Base-by-base conservation (phyloP, 2,329 filamentous ascomycete species). In the Cadophora gregata region DNA sequence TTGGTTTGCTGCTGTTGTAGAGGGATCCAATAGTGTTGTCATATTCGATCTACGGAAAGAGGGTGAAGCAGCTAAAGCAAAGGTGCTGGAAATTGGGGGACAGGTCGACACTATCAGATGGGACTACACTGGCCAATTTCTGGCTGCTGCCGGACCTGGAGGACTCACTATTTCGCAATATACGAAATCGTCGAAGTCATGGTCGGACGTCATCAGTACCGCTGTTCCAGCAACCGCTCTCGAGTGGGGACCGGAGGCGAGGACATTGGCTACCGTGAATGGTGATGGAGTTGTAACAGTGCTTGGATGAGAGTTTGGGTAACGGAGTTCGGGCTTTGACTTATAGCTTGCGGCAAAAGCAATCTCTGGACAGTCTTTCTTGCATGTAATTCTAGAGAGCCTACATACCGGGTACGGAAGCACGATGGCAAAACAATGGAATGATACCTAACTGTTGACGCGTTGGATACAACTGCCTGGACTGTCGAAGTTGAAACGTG, bases 101-200 rank as follows among this genome's bases (percentile, higher is more conserved):
- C 84, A 87, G n/a, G 88, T 97, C 58, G 86, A 91, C 68, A 88
- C 86, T 48, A 84, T 97, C 70, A 84, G 85, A 59, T 99, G 94
- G 94, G 96, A 99, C 77, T 97, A 97, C 82, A 96, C 92, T 7
- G 95, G 94, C 51, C 95, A 97, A 79, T 99, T 92, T 81, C 84
- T 99, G 62, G 92, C 94, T 29, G 91, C 91, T 14, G 92, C 88
- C 4, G 95, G 95, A 7, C 85, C 90, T 4, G 88, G 90, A 53
- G 93, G 93, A 31, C 82, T 97, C 56, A 92, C 91, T 5, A 92
- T 99, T 48, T 93, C 96, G 78, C 91, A 97, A 75, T 99, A 96
- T 80, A 86, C 87, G 70, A 99, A 98, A 85, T 83, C 88, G 62
- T 85, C 88, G 69, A 99, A 97, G 86, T 85, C 86, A 66, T 99